These are phyloP conservation scores for Gossypium gossypioides DNA, from an alignment of 441 rosid genomes.

Conservation along the genomic window DNA sequence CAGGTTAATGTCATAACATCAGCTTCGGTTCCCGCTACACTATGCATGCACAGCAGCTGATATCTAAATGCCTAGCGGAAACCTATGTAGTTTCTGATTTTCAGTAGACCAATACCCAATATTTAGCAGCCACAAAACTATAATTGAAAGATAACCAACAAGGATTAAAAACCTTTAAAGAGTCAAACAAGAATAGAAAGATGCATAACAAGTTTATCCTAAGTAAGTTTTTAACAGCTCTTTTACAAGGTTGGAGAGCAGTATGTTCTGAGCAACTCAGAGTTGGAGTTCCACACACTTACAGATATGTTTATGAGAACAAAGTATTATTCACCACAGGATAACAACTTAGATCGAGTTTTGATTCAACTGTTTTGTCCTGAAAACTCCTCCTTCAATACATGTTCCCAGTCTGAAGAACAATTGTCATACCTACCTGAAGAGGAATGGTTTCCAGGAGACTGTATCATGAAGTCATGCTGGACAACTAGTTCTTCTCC, in stretches of 20 bases:
- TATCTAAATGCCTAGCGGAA: neutral
- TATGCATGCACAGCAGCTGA: neutral
- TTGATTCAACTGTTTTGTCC: conserved; percentile 23
- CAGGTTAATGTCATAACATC: neutral
- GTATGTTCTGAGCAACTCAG: neutral
- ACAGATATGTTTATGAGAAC: neutral
- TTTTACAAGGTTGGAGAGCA: conserved; percentile 10
- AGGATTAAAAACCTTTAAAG: neutral
- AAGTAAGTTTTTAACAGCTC: conserved; percentile 1
- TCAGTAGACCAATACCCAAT: no score
- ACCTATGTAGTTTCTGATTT: no score
- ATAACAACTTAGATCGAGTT: neutral
- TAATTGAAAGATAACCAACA: no score
- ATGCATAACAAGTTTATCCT: neutral
- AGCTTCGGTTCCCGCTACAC: neutral
- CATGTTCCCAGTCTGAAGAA: conserved; percentile 71
- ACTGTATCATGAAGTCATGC: conserved; percentile 15
- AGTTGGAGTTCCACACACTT: conserved; percentile 1
- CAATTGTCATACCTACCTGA: conserved; percentile 31
- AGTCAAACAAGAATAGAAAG: neutral
- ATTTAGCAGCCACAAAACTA: no score
- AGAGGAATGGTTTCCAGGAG: conserved; percentile 18
- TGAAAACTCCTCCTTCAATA: conserved; percentile 41
- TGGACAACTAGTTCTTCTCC: conserved; percentile 16
- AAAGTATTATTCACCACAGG: neutral